These are phyloP conservation scores for Atalantia buxifolia DNA, from an alignment of 345 rosid species.

Conservation along the genomic window DNA sequence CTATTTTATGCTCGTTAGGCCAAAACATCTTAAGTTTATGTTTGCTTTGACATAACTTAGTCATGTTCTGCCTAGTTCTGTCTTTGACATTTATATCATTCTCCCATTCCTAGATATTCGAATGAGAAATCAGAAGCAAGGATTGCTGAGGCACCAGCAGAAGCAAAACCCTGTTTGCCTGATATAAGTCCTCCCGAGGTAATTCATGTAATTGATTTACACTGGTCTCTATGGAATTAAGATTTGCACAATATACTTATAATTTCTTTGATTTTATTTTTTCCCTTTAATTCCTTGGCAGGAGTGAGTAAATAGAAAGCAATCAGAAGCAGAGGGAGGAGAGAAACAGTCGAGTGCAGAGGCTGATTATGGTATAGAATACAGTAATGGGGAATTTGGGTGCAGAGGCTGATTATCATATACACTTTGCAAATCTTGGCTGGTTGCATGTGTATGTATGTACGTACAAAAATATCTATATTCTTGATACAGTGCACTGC, in stretches of 20 bases:
- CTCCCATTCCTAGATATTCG: constrained; percentile 48
- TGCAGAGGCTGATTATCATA: constrained; percentile 4
- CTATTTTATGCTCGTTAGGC: neutral
- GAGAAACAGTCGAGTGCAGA: neutral
- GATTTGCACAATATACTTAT: neutral
- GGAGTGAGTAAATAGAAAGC: constrained; percentile 13
- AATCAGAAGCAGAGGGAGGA: neutral
- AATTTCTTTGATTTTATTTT: neutral
- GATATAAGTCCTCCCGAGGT: constrained; percentile 47
- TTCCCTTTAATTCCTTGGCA: neutral
- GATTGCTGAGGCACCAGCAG: constrained; percentile 45
- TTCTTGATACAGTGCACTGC: neutral
- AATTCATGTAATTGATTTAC: constrained; percentile 5
- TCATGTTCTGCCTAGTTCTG: neutral
- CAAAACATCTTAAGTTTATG: neutral
- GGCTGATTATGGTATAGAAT: neutral
- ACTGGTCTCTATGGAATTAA: neutral
- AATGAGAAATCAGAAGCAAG: constrained; percentile 96
- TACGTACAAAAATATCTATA: neutral
- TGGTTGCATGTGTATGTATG: neutral
- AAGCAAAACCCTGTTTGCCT: constrained; percentile 32
- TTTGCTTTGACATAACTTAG: neutral
- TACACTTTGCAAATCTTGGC: neutral
- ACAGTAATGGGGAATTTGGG: neutral
- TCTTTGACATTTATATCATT: neutral